These are phyloP conservation scores for Auricularia sp. DNA, from an alignment of 768 basidiomycete genomes.

Conservation along the genomic window DNA sequence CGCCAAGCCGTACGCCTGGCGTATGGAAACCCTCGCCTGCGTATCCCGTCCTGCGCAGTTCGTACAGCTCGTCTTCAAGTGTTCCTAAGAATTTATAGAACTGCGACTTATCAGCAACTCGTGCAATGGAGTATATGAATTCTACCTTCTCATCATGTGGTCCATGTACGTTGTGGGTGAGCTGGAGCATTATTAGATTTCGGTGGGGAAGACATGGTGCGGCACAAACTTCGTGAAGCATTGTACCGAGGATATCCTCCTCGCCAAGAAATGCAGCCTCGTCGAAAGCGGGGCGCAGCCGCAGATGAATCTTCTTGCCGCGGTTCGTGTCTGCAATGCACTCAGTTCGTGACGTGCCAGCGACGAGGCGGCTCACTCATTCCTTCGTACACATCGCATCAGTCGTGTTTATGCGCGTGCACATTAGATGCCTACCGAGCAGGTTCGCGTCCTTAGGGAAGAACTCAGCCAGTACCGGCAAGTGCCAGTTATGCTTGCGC, in stretches of 20 bases:
- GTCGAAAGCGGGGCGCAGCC: constrained; percentile 62
- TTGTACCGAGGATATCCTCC: constrained; percentile 66
- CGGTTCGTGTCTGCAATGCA: constrained; percentile 52
- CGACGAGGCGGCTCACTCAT: constrained; percentile 9
- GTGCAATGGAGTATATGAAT: neutral
- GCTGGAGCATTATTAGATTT: constrained; percentile 31
- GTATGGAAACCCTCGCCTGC: constrained; percentile 86
- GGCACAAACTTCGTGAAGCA: constrained; percentile 75
- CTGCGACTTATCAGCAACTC: neutral
- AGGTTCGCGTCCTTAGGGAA: constrained; percentile 66
- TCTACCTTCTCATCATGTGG: constrained; percentile 68
- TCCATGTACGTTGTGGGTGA: constrained; percentile 82
- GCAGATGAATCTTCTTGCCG: constrained; percentile 74
- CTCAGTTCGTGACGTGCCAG: no score
- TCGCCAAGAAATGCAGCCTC: constrained; percentile 66
- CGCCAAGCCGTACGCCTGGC: constrained; percentile 62
- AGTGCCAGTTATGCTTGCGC: constrained; percentile 71
- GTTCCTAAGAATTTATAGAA: constrained; percentile 66
- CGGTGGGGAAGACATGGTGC: neutral
- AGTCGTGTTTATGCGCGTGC: neutral
- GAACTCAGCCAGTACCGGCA: constrained; percentile 79
- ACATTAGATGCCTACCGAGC: constrained; percentile 44
- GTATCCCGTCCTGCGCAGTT: constrained; percentile 70
- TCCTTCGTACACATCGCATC: constrained; percentile 1
- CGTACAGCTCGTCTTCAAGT: constrained; percentile 80